Percentiles rank a stretch among this genome's conserved stretches.
Evolutionary conservation across 306 rosid species (phyloP).

Genomic region (Cucumis hystrix): DNA sequence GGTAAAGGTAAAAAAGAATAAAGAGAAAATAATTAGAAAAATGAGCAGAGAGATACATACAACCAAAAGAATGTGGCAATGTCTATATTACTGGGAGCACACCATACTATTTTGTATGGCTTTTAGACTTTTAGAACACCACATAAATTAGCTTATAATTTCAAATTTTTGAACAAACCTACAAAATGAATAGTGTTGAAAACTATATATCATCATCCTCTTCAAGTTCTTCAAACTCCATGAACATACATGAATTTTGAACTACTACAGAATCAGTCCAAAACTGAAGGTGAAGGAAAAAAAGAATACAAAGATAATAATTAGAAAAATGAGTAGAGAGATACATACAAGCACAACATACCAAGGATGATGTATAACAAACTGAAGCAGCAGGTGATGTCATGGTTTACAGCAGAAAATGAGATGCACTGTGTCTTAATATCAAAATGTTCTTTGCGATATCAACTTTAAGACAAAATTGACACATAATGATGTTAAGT

Average conservation of each 20-base stretch:
- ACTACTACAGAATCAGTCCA: conserved; percentile 8
- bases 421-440: background rate
- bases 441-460: background rate
- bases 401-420: background rate
- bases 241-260: conserved; percentile 55
- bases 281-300: background rate
- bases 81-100: background rate
- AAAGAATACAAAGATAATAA: background rate
- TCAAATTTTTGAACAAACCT: background rate
- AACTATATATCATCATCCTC: background rate
- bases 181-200: background rate
- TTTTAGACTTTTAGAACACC: background rate
- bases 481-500: no score
- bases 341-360: background rate
- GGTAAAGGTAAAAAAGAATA: no score
- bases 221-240: conserved; percentile 79
- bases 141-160: background rate
- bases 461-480: no score
- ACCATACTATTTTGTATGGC: background rate
- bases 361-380: background rate
- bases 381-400: background rate
- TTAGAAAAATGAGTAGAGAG: background rate
- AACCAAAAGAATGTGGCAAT: background rate
- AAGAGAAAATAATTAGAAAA: no score
- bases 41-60: background rate